Percentiles rank a stretch among this genome's conserved stretches.
These are phyloP conservation scores for Rhodotorula glutinis DNA, from an alignment of 1,284 basidiomycete species.

Conservation along the genomic window DNA sequence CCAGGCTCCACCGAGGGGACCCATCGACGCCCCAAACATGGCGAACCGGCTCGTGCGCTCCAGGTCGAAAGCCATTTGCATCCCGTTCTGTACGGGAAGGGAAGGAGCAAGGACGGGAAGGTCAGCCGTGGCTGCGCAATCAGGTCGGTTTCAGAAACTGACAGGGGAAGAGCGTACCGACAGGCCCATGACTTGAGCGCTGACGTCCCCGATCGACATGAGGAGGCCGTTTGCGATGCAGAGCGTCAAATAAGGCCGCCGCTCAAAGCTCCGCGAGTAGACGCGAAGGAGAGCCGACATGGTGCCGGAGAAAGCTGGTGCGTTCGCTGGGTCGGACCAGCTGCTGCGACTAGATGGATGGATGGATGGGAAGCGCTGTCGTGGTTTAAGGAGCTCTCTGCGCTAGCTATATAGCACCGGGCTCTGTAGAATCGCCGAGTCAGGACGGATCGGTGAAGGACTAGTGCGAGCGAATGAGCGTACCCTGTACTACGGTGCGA, in stretches of 20 bases:
- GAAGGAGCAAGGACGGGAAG: too few relatives aligned
- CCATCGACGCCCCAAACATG: constrained; percentile 38
- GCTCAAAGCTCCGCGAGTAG: constrained; percentile 34
- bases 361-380: too few relatives aligned
- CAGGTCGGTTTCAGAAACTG: too few relatives aligned
- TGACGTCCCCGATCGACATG: constrained; percentile 28
- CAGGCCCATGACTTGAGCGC: constrained; percentile 27
- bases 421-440: too few relatives aligned
- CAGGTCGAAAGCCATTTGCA: constrained; percentile 15
- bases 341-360: too few relatives aligned
- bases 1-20: constrained; percentile 38
- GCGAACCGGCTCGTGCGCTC: constrained; percentile 27
- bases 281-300: constrained; percentile 28
- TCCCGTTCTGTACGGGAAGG: background rate
- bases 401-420: too few relatives aligned
- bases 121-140: background rate
- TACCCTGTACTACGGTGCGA: too few relatives aligned
- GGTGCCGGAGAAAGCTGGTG: background rate
- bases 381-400: too few relatives aligned
- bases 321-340: too few relatives aligned
- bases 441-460: too few relatives aligned
- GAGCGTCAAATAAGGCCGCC: constrained; percentile 29
- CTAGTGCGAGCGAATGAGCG: too few relatives aligned
- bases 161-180: constrained; percentile 7
- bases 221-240: constrained; percentile 32